Conservation (phyloP, 2,329 filamentous ascomycete genomes). For the Exophiala sp. region DNA sequence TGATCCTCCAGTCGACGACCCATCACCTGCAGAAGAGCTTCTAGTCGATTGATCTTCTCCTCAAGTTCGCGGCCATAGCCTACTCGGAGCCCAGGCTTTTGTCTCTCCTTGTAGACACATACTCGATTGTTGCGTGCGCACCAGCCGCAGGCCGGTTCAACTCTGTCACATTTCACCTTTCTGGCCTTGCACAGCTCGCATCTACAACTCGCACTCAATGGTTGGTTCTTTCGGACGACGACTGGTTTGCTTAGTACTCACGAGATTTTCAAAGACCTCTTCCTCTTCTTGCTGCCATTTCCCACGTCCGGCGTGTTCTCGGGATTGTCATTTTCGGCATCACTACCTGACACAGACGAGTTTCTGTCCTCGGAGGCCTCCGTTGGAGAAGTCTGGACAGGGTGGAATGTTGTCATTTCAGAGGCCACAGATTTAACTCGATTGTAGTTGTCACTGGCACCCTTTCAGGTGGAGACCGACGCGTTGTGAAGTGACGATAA, state of each 20-base stretch:
- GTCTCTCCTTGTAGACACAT: slow-evolving; percentile 65
- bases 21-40: slow-evolving; percentile 33
- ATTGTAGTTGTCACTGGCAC: neutral
- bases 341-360: slow-evolving; percentile 19
- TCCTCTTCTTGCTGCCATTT: slow-evolving; percentile 45
- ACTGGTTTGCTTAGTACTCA: slow-evolving; percentile 6
- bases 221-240: neutral
- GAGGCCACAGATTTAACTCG: neutral
- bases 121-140: slow-evolving; percentile 60
- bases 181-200: slow-evolving; percentile 42
- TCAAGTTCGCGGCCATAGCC: slow-evolving; percentile 59
- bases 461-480: slow-evolving; percentile 3
- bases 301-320: slow-evolving; percentile 13
- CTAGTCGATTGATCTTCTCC: slow-evolving; percentile 50
- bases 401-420: slow-evolving; percentile 18
- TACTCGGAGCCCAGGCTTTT: slow-evolving; percentile 61
- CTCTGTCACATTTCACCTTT: slow-evolving; percentile 41
- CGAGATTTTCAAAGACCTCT: slow-evolving; percentile 42
- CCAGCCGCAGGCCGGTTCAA: slow-evolving; percentile 61
- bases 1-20: slow-evolving; percentile 28
- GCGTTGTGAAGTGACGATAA: neutral
- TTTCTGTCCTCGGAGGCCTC: slow-evolving; percentile 20
- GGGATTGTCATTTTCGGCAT: slow-evolving; percentile 20
- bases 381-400: slow-evolving; percentile 17
- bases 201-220: slow-evolving; percentile 24